Percentiles rank a stretch among this genome's conserved stretches.
Evolutionary conservation across 2,329 filamentous ascomycete genomes (phyloP).

Genomic region (Westerdykella aurantiaca): DNA sequence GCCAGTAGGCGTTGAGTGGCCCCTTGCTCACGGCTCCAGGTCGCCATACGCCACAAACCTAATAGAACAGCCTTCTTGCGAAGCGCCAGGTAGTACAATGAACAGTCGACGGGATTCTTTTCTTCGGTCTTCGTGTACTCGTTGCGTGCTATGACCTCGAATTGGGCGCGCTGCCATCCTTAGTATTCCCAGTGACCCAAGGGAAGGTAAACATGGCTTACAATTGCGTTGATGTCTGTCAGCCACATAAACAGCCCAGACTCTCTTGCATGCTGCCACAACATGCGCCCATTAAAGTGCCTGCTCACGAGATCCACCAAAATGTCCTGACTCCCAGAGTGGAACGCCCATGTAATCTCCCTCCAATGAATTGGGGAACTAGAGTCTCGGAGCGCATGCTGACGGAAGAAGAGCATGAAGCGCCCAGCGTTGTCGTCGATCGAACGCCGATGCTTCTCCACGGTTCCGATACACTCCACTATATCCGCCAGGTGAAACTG

Average conservation of each 20-base stretch:
- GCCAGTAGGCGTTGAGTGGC: slow-evolving; percentile 73
- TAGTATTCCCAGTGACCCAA: slow-evolving; percentile 1
- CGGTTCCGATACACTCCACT: slow-evolving; percentile 74
- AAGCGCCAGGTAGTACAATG: slow-evolving; percentile 83
- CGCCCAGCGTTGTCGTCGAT: slow-evolving; percentile 86
- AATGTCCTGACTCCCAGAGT: slow-evolving; percentile 83
- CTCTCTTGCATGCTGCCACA: slow-evolving; percentile 80
- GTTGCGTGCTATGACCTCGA: slow-evolving; percentile 85
- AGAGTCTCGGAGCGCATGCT: slow-evolving; percentile 64
- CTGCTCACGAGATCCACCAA: slow-evolving; percentile 73
- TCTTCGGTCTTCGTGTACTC: slow-evolving; percentile 85
- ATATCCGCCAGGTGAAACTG: slow-evolving; percentile 82
- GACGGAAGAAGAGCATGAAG: slow-evolving; percentile 81
- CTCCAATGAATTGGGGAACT: slow-evolving; percentile 56
- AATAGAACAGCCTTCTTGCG: slow-evolving; percentile 85
- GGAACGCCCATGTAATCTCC: slow-evolving; percentile 81
- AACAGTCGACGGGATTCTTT: slow-evolving; percentile 87
- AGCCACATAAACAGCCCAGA: slow-evolving; percentile 96
- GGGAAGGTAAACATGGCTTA: slow-evolving; percentile 41
- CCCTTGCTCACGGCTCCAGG: slow-evolving; percentile 78
- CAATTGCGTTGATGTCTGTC: slow-evolving; percentile 67
- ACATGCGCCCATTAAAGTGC: slow-evolving; percentile 71
- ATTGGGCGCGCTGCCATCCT: slow-evolving; percentile 60
- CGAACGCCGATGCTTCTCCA: slow-evolving; percentile 80
- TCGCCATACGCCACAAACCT: slow-evolving; percentile 91